Base-by-base conservation (phyloP, 2,329 filamentous ascomycete genomes). In the Phaeophleospora eucalypticola region DNA sequence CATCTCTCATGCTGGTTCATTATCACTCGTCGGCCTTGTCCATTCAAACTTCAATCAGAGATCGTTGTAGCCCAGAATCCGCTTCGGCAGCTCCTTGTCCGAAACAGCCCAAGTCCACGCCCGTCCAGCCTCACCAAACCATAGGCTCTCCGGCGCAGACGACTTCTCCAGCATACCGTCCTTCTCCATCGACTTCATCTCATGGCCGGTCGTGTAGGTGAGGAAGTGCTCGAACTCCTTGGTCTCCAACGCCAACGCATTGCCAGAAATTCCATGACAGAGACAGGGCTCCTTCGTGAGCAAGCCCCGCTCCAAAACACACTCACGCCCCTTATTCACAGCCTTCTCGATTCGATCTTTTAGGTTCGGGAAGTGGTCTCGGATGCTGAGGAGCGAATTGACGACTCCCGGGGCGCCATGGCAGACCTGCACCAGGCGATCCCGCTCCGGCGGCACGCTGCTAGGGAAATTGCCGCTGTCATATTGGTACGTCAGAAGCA, bases 341-440 rank as follows among this genome's bases (percentile, higher is more conserved):
- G 77, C 76, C 18, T 58, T 63, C 17, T 79, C 74, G 46, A 84
- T 81, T 37, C 72, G 72, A 0, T 71, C 68, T 18, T 73, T 64
- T 6, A 84, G 67, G 1, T 68, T 68, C 0, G 80, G 76, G 49
- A 83, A 85, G 60, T 77, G 71, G 6, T 73, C 69, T 41, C 71
- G 69, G 42, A 86, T 71, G 1, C 77, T 76, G 3, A 75, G 58
- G 7, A 87, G 70, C 4, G 80, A 82, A 24, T 77, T 67, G 7
- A 84, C 67, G 17, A 84, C 76, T 0, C 83, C 83, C 2, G 83
- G 79, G 0, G 80, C 80, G 2, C 83, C 83, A 57, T 86, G 83
- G 58, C 82, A 86, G 65, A 83, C 82, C 59, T 86, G 82, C 4
- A 86, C 75, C 4, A 82, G 68, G 35, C 71, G 66, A 51, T 73